A percentile compares a stretch with the other conserved stretches of the same genome.
These are phyloP conservation scores for Colletotrichum sp. DNA, from an alignment of 2,329 filamentous ascomycete species.

Conservation along the genomic window DNA sequence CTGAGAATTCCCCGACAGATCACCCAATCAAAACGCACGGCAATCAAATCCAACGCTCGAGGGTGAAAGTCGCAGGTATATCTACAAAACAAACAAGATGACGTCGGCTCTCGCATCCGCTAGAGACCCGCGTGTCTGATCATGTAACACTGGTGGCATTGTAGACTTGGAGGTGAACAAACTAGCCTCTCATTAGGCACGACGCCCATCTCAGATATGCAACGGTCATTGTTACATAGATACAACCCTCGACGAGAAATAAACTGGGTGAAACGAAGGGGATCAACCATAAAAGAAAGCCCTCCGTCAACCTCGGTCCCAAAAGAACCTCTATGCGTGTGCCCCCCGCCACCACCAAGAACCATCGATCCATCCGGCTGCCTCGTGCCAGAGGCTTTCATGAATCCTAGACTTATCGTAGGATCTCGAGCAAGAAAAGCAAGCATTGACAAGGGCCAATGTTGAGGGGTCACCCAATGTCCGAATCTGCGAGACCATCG, in stretches of 20 bases:
- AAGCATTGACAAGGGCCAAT: neutral
- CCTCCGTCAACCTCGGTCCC: neutral
- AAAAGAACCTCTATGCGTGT: neutral
- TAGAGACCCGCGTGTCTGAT: neutral
- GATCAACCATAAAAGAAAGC: neutral
- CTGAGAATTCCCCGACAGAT: neutral
- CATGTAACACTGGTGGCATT: neutral
- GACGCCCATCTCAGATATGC: neutral
- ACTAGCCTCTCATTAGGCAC: neutral
- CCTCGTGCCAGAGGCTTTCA: neutral
- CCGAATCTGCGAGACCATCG: neutral
- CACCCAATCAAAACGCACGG: neutral
- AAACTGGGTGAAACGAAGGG: neutral
- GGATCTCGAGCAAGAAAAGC: neutral
- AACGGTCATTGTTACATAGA: neutral
- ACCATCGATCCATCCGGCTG: neutral
- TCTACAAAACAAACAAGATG: neutral
- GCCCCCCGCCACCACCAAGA: neutral
- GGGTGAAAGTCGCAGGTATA: accelerated
- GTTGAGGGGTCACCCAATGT: neutral
- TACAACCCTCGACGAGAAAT: neutral
- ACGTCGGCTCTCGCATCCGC: neutral
- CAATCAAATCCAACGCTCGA: neutral
- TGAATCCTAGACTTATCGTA: neutral
- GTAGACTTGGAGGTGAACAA: neutral